Conservation (phyloP, 352 stramenopile genomes). For the Phytophthora sp. region DNA sequence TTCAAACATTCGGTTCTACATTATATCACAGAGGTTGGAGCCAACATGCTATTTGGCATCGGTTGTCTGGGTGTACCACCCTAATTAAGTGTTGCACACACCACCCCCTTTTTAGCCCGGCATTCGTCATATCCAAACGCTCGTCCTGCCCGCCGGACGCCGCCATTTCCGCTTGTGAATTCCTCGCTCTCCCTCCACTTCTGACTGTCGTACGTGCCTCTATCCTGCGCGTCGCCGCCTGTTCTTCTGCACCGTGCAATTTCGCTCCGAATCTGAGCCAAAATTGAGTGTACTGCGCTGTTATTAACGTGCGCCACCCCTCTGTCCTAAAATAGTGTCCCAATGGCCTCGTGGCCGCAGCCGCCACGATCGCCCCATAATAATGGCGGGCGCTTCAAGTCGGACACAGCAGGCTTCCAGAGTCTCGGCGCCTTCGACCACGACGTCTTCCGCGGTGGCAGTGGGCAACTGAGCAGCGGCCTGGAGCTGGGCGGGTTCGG, state of each 20-base stretch:
- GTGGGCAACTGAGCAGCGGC: slow-evolving; percentile 10
- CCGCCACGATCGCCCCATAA: slow-evolving; percentile 34
- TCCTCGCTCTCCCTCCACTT: slow-evolving; percentile 1
- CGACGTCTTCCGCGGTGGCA: slow-evolving; percentile 26
- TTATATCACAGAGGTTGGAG: too few relatives aligned
- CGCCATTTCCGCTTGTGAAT: background rate
- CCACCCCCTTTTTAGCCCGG: slow-evolving; percentile 19
- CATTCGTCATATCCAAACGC: slow-evolving; percentile 30
- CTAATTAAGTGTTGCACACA: slow-evolving; percentile 9
- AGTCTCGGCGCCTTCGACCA: slow-evolving; percentile 27
- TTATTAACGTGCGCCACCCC: slow-evolving; percentile 9
- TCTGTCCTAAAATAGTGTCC: slow-evolving; percentile 35
- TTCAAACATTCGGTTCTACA: background rate
- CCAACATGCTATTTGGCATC: too few relatives aligned
- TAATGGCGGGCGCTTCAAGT: slow-evolving; percentile 19
- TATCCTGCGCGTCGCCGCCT: background rate
- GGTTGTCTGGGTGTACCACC: slow-evolving; percentile 23
- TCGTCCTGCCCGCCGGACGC: background rate
- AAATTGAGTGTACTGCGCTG: background rate
- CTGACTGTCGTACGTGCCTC: slow-evolving; percentile 17
- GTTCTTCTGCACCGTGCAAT: background rate
- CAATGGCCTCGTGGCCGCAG: slow-evolving; percentile 41
- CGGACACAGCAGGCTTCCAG: slow-evolving; percentile 30
- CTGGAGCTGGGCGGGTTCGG: slow-evolving; percentile 29
- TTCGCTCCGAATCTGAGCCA: background rate